These are phyloP conservation scores for Alternaria angustiovoidea DNA, from an alignment of 2,329 filamentous ascomycete species.

Conservation along the genomic window DNA sequence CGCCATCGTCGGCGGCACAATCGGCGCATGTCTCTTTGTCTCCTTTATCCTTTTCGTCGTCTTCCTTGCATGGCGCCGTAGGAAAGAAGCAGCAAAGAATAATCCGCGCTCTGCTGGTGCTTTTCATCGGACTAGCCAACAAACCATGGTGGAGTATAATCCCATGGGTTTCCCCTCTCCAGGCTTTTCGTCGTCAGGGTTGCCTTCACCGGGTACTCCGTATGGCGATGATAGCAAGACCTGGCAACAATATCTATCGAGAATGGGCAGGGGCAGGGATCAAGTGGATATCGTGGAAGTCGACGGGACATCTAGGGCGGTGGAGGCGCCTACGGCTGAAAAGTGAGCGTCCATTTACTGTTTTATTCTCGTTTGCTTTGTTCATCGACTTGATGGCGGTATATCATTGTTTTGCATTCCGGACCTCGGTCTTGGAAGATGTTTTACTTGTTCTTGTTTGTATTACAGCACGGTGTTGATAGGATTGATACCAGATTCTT, in stretches of 20 bases:
- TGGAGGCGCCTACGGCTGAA: constrained; percentile 16
- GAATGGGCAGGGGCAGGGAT: constrained; percentile 6
- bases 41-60: constrained; percentile 32
- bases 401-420: neutral
- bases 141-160: constrained; percentile 17
- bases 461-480: neutral
- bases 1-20: constrained; percentile 45
- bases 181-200: neutral
- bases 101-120: neutral
- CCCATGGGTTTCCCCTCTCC: constrained; percentile 15
- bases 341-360: neutral
- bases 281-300: constrained; percentile 19
- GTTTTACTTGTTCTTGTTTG: neutral
- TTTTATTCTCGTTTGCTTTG: neutral
- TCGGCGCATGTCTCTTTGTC: constrained; percentile 40
- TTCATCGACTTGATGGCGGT: neutral
- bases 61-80: constrained; percentile 32
- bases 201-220: neutral
- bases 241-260: constrained; percentile 17
- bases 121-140: neutral
- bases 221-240: constrained; percentile 10
- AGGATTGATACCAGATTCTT: neutral
- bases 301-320: constrained; percentile 17
- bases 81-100: constrained; percentile 4
- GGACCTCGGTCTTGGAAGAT: neutral